Conservation (phyloP, 2,329 filamentous ascomycete species). For the Beauveria rudraprayagi region DNA sequence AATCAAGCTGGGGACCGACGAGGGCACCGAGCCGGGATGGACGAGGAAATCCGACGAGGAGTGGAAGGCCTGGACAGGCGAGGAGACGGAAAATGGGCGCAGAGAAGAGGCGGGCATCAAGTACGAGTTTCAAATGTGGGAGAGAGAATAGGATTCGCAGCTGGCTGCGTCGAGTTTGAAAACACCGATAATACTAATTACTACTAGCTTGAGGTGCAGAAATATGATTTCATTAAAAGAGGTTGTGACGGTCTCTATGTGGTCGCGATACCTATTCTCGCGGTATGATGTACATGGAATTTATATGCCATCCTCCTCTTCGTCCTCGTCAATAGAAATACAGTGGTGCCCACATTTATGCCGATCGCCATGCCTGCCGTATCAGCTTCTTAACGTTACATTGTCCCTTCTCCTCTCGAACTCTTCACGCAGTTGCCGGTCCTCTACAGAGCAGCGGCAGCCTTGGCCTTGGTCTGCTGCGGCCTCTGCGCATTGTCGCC, state of each 20-base stretch:
- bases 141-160: constrained; percentile 32
- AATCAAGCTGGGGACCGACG: constrained; percentile 37
- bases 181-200: background rate
- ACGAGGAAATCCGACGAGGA: constrained; percentile 39
- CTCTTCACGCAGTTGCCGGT: background rate
- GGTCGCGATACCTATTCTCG: background rate
- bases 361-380: background rate
- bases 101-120: constrained; percentile 55
- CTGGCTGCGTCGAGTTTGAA: background rate
- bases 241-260: background rate
- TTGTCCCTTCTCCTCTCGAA: background rate
- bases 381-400: background rate
- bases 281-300: constrained; percentile 5
- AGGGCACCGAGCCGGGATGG: constrained; percentile 41
- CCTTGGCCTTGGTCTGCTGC: constrained; percentile 1
- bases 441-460: background rate
- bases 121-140: constrained; percentile 72
- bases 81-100: constrained; percentile 47
- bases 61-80: constrained; percentile 57
- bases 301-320: background rate
- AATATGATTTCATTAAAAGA: constrained; percentile 8
- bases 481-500: background rate
- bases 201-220: background rate
- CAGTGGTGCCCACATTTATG: constrained; percentile 12
- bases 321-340: constrained; percentile 3